Base-by-base conservation (phyloP, 1,284 basidiomycete genomes). In the Ganoderma lingzhi region DNA sequence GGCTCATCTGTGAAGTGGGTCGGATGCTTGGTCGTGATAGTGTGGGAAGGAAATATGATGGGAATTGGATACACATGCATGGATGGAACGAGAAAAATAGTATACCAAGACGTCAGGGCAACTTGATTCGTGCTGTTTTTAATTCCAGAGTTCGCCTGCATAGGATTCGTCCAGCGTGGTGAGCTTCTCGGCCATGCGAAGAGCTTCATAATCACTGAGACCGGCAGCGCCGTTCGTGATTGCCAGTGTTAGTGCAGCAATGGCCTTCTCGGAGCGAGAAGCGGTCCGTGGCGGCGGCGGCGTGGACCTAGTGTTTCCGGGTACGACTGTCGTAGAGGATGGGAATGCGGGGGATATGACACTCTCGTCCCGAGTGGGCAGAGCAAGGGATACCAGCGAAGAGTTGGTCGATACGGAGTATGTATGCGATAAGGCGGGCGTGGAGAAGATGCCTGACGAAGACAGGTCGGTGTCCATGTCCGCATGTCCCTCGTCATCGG, bases 191-290 rank as follows among this genome's bases (percentile, higher is more conserved):
- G 84, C 77, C 39, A 82, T 80, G 70, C 83, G 84, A 55, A 91
- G 80, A 9, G 85, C 83, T 66, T 83, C 82, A 71, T 92, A 93
- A 75, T 93, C 91, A 67, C 82, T 86, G 53, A 93, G 79, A 55
- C 89, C 85, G 3, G 87, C 90, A n/a, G 90, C 90, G 44, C 91
- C 91, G 71, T 87, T 91, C 6, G 89, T 89, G 77, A 93, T 83
- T 17, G 89, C 90, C 6, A 93, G 80, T 61, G 82, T 85, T 23
- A 92, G 81, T 17, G 87, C 89, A 30, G 86, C 88, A 60, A 92
- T 81, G n/a, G 86, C 86, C 74, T 88, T 90, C 69, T 91, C 89
- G 15, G 85, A 82, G 55, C 82, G 81, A 48, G 85, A 82, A 14
- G 85, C 71, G 9, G 73, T 69, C 32, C 73, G 72, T 48, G 23